A percentile compares a stretch with the other conserved stretches of the same genome.
Conservation (phyloP, 495 filamentous ascomycete species). For the Aspergillus affinis region DNA sequence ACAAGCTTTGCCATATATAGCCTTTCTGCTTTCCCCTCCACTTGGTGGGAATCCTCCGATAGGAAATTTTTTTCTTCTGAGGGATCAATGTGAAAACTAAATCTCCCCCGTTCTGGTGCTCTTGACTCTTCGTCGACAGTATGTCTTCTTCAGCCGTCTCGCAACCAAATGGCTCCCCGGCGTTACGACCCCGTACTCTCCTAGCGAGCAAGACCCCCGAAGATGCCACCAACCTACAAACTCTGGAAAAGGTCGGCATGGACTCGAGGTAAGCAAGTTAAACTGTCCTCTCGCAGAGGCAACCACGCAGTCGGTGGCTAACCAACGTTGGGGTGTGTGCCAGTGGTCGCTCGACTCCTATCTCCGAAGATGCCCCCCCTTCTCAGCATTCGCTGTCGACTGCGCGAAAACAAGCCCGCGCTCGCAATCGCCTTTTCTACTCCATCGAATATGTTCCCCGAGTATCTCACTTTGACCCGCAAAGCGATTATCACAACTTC, state of each 20-base stretch:
- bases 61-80: background rate
- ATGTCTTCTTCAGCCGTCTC: conserved; percentile 41
- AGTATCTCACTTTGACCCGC: conserved; percentile 93
- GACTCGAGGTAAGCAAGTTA: conserved; percentile 32
- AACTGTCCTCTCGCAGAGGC: background rate
- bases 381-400: conserved; percentile 82
- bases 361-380: conserved; percentile 87
- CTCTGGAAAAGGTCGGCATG: conserved; percentile 25
- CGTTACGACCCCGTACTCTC: conserved; percentile 35
- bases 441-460: conserved; percentile 90
- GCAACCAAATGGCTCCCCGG: conserved; percentile 26
- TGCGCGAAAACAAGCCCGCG: conserved; percentile 80
- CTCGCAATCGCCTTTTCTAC: conserved; percentile 87
- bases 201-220: conserved; percentile 25
- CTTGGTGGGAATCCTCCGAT: background rate
- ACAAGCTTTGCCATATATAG: background rate
- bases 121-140: conserved; percentile 15
- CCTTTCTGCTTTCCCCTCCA: background rate
- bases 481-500: conserved; percentile 90
- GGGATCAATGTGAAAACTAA: conserved; percentile 27
- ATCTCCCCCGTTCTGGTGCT: conserved; percentile 7
- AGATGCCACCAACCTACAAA: conserved; percentile 23
- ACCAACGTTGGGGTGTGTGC: background rate
- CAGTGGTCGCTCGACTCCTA: conserved; percentile 85
- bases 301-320: background rate